phyloP scores from a whole-genome alignment of 2,329 filamentous ascomycete species.

The Talaromyces sp. region DNA sequence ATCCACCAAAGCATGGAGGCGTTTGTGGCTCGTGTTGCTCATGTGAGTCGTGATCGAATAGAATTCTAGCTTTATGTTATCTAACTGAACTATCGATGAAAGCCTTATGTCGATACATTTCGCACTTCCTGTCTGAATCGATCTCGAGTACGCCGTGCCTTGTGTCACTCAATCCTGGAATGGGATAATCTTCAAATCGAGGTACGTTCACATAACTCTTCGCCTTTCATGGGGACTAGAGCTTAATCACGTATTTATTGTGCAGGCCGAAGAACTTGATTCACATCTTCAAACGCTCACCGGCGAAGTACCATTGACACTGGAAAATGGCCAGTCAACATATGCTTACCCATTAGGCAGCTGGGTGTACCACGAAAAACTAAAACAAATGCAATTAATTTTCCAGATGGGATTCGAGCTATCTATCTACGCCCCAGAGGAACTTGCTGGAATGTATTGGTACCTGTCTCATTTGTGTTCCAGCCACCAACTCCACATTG shows the following conservation, averaged over 20 bases:
- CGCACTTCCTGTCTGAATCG: constrained; percentile 84
- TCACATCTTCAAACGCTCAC: constrained; percentile 58
- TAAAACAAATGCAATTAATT: constrained; percentile 80
- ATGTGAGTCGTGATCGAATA: constrained; percentile 27
- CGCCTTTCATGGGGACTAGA: not conserved
- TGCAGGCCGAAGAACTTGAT: constrained; percentile 63
- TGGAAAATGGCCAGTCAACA: constrained; percentile 50
- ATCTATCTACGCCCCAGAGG: constrained; percentile 79
- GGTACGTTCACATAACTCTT: constrained; percentile 37
- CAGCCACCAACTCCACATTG: constrained; percentile 62
- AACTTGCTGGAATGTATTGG: constrained; percentile 86
- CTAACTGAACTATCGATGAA: constrained; percentile 25
- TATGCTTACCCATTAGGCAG: constrained; percentile 72
- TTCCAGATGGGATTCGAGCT: constrained; percentile 93
- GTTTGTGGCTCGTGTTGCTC: constrained; percentile 52
- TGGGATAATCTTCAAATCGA: constrained; percentile 82
- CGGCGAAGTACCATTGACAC: constrained; percentile 56
- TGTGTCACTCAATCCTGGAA: constrained; percentile 75
- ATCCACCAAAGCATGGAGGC: constrained; percentile 69
- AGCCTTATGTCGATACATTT: constrained; percentile 78
- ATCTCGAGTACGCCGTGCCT: constrained; percentile 79
- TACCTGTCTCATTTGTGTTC: constrained; percentile 71
- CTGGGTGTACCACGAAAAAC: constrained; percentile 86
- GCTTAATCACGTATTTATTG: not conserved
- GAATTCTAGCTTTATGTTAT: not conserved